Evolutionary conservation across 441 rosid species (phyloP).

Genomic region (Adansonia madagascariensis): DNA sequence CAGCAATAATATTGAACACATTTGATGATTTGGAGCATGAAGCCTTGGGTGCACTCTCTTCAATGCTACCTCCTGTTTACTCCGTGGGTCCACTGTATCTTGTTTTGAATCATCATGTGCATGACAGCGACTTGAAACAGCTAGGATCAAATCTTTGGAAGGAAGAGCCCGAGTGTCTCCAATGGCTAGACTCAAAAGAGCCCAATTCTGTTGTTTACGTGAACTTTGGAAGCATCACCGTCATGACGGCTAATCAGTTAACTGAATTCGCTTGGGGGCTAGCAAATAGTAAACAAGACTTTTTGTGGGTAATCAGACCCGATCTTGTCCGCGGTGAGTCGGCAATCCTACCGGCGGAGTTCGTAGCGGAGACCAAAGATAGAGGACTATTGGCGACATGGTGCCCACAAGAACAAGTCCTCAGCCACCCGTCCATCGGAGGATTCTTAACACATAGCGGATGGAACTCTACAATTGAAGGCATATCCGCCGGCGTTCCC

Average conservation of each 20-base stretch:
- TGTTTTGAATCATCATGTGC: slow-evolving; percentile 28
- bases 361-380: slow-evolving; percentile 32
- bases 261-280: slow-evolving; percentile 51
- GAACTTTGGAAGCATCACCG: slow-evolving; percentile 52
- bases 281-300: slow-evolving; percentile 31
- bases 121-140: slow-evolving; percentile 13
- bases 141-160: slow-evolving; percentile 43
- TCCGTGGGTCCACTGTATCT: slow-evolving; percentile 49
- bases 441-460: slow-evolving; percentile 54
- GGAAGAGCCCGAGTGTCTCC: slow-evolving; percentile 39
- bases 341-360: slow-evolving; percentile 37
- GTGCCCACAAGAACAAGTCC: slow-evolving; percentile 52
- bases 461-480: slow-evolving; percentile 49
- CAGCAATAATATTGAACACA: slow-evolving; percentile 48
- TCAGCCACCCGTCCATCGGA: slow-evolving; percentile 42
- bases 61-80: slow-evolving; percentile 40
- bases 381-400: slow-evolving; percentile 39
- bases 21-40: slow-evolving; percentile 48
- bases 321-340: slow-evolving; percentile 39
- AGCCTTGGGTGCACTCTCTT: slow-evolving; percentile 31
- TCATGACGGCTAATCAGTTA: slow-evolving; percentile 34
- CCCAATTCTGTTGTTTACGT: slow-evolving; percentile 40
- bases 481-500: slow-evolving; percentile 36
- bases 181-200: slow-evolving; percentile 41
- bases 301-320: slow-evolving; percentile 51